phyloP scores from a whole-genome alignment of 1,284 basidiomycete genomes.

The Fereydounia khargensis region DNA sequence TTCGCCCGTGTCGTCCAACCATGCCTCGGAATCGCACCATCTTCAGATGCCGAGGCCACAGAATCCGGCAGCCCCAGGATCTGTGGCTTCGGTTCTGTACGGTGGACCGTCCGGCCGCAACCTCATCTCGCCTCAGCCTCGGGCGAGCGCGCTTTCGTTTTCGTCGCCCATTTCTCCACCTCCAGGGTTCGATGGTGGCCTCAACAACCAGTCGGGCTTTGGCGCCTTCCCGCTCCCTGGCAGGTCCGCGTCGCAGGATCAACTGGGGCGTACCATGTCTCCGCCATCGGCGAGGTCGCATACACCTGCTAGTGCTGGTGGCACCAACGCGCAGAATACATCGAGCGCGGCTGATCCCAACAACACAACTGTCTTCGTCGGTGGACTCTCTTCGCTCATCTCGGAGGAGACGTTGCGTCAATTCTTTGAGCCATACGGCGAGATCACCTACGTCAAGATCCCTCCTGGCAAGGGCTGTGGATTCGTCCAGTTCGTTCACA shows the following conservation, averaged over 20 bases:
- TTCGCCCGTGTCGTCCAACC: background rate
- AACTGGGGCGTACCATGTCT: background rate
- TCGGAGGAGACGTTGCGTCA: constrained; percentile 50
- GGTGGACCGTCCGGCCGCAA: constrained; percentile 10
- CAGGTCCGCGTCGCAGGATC: background rate
- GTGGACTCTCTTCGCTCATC: constrained; percentile 50
- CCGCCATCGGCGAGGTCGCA: background rate
- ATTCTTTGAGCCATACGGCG: constrained; percentile 53
- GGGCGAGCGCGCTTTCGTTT: constrained; percentile 5
- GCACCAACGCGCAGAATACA: background rate
- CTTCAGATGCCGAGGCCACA: constrained; percentile 31
- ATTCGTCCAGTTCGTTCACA: constrained; percentile 89
- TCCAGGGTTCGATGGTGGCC: constrained; percentile 10
- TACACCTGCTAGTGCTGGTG: background rate
- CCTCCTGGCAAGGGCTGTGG: constrained; percentile 92
- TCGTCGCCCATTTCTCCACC: constrained; percentile 14
- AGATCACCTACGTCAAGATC: constrained; percentile 70
- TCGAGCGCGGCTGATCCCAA: constrained; percentile 48
- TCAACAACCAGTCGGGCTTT: background rate
- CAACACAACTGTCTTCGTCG: constrained; percentile 57
- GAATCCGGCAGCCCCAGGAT: constrained; percentile 20
- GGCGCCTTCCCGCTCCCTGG: constrained; percentile 5
- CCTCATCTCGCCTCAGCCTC: constrained; percentile 23
- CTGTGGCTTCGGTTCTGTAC: constrained; percentile 17
- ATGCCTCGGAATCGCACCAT: constrained; percentile 10